These are phyloP conservation scores for Marchantia paleacea DNA, from an alignment of 225 moss, liverwort and hornwort species.

Conservation along the genomic window DNA sequence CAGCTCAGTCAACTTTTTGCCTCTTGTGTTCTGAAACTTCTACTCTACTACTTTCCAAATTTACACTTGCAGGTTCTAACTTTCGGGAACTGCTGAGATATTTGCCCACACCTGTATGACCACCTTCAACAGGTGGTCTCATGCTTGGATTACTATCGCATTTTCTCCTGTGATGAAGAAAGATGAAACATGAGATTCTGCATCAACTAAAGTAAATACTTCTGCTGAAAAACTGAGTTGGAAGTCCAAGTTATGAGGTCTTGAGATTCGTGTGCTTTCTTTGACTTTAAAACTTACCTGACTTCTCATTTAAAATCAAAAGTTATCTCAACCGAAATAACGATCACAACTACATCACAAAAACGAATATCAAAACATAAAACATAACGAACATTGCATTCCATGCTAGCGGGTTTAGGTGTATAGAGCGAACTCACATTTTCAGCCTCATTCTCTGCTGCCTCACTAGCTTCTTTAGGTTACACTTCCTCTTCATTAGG, in stretches of 20 bases:
- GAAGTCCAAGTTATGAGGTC: too few species aligned
- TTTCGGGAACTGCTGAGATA: conserved; percentile 26
- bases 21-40: conserved; percentile 29
- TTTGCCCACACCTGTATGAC: conserved; percentile 39
- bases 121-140: conserved; percentile 31
- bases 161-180: conserved; percentile 21
- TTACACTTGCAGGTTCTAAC: conserved; percentile 6
- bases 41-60: conserved; percentile 4
- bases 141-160: conserved; percentile 42
- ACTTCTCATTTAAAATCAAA: too few species aligned
- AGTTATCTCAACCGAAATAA: too few species aligned
- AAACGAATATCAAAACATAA: too few species aligned
- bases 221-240: too few species aligned
- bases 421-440: conserved; percentile 43
- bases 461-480: conserved; percentile 42
- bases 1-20: conserved; percentile 33
- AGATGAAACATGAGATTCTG: not conserved
- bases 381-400: not conserved
- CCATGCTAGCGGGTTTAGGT: not conserved
- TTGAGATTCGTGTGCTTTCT: too few species aligned
- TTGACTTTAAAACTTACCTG: too few species aligned
- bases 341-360: too few species aligned
- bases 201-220: too few species aligned
- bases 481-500: conserved; percentile 80
- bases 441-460: conserved; percentile 45